Percentiles rank a stretch among this genome's conserved stretches.
Conservation (phyloP, 2,329 filamentous ascomycete species). For the Malbranchea zuffiana region DNA sequence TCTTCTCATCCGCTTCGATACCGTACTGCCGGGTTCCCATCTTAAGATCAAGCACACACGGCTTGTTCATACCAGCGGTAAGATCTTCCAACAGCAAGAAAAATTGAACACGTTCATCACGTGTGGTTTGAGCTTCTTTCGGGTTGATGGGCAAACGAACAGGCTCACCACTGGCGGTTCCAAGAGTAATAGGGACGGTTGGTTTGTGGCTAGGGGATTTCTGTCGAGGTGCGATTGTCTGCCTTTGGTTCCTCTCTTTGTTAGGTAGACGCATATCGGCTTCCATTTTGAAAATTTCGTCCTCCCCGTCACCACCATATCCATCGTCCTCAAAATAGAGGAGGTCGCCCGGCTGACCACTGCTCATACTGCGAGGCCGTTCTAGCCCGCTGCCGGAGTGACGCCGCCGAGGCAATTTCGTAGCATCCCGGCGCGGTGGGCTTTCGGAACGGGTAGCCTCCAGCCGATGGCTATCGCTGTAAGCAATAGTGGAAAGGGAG, state of each 20-base stretch:
- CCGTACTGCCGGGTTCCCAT: slow-evolving; percentile 98
- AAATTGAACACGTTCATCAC: slow-evolving; percentile 63
- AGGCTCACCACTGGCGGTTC: slow-evolving; percentile 16
- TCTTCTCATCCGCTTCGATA: slow-evolving; percentile 81
- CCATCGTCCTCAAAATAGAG: slow-evolving; percentile 86
- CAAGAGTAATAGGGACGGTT: slow-evolving; percentile 13
- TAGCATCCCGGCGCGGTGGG: slow-evolving; percentile 17
- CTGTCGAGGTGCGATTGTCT: slow-evolving; percentile 2
- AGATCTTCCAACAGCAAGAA: slow-evolving; percentile 90
- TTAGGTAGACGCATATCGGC: slow-evolving; percentile 28
- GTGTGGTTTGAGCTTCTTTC: slow-evolving; percentile 55
- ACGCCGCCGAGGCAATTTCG: slow-evolving; percentile 45
- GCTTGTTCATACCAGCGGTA: slow-evolving; percentile 89
- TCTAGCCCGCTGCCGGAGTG: slow-evolving; percentile 81
- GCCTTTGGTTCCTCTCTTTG: slow-evolving; percentile 4
- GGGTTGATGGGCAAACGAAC: slow-evolving; percentile 53
- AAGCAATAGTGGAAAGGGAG: slow-evolving; percentile 8
- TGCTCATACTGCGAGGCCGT: slow-evolving; percentile 60
- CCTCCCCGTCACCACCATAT: slow-evolving; percentile 66
- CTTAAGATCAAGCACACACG: slow-evolving; percentile 94
- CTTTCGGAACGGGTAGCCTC: slow-evolving; percentile 24
- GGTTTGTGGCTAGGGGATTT: slow-evolving; percentile 4
- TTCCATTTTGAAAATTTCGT: slow-evolving; percentile 60
- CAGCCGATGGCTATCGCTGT: slow-evolving; percentile 3
- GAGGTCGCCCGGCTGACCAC: slow-evolving; percentile 60